A percentile compares a stretch with the other conserved stretches of the same genome.
Evolutionary conservation across 169 alveolate genomes (phyloP).

Genomic region (Plasmodium malariae): DNA sequence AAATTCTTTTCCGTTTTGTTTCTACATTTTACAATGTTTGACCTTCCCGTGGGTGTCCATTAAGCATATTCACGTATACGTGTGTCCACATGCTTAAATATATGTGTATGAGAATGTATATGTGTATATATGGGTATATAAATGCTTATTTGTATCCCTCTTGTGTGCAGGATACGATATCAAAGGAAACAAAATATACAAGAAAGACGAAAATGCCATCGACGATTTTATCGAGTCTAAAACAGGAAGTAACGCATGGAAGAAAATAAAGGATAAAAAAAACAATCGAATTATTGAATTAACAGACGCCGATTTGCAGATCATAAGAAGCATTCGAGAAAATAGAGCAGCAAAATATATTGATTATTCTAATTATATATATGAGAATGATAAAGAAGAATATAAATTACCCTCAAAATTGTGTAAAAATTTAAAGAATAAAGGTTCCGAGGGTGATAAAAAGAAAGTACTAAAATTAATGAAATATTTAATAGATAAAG

Average conservation of each 20-base stretch:
- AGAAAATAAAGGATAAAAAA: slow-evolving; percentile 72
- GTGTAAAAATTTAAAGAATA: slow-evolving; percentile 11
- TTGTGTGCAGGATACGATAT: slow-evolving; percentile 61
- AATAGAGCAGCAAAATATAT: slow-evolving; percentile 44
- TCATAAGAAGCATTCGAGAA: slow-evolving; percentile 61
- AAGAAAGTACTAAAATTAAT: slow-evolving; percentile 22
- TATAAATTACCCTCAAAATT: slow-evolving; percentile 29
- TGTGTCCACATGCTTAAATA: neutral
- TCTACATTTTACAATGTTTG: neutral
- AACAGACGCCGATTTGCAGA: slow-evolving; percentile 55
- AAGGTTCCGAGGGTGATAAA: slow-evolving; percentile 24
- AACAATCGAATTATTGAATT: slow-evolving; percentile 54
- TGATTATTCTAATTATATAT: slow-evolving; percentile 36
- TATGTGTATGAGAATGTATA: neutral
- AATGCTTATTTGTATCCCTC: neutral
- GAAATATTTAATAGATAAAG: slow-evolving; percentile 20
- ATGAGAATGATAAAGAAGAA: slow-evolving; percentile 77
- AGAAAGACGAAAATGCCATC: slow-evolving; percentile 37
- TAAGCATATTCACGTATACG: neutral
- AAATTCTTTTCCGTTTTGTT: too few relatives aligned
- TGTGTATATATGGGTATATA: neutral
- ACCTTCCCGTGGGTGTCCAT: neutral
- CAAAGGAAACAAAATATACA: slow-evolving; percentile 43
- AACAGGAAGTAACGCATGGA: slow-evolving; percentile 58
- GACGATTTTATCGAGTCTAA: slow-evolving; percentile 61